Evolutionary conservation across 208 protist species (phyloP), one percentile per base, ranked within the genome.

Genomic region (Leptomonas pyrrhocoris): DNA sequence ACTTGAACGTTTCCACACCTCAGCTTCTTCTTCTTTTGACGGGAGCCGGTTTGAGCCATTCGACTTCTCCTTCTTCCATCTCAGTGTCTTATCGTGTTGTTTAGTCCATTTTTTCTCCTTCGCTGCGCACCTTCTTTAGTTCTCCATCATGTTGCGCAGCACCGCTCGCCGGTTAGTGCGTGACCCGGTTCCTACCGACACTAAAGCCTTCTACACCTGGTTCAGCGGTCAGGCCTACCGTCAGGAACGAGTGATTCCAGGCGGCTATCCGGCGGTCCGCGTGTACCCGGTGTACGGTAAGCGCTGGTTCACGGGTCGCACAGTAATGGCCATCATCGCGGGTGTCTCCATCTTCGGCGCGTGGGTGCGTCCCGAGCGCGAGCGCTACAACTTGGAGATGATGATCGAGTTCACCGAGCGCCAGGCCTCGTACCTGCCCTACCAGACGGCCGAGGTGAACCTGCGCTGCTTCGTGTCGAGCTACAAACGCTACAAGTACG

Each of bases 361-460:
- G 3, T 96, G 92, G 90, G 62, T 86, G 38, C 81, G 89, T 16
- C 92, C 92, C 3, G 89, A 96, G 72, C 86, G 84, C 54, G 89
- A 95, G 79, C 89, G 92, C 31, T 96, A 96, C 79, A 94, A 88
- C 66, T 80, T 94, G 81, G 92, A 96, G 68, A 95, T 95, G 90
- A 75, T 92, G 55, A 86, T 94, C 43, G 92, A 96, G 76, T 95
- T 88, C 58, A 80, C 84, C 21, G 89, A 96, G 60, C 84, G 92
- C 28, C 89, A 96, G 74, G 77, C 81, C 6, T 67, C 92, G 6
- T 74, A 94, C 68, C 66, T 96, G 30, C 92, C 92, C 18, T 96
- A 96, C 72, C 92, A 96, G 72, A 93, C 92, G 65, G 83, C 89
- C 0, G 89, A 96, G 56, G 76, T 95, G 16, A 83, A 96, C 66